Conservation (phyloP, 2,329 filamentous ascomycete species). For the Cadophora sp. region DNA sequence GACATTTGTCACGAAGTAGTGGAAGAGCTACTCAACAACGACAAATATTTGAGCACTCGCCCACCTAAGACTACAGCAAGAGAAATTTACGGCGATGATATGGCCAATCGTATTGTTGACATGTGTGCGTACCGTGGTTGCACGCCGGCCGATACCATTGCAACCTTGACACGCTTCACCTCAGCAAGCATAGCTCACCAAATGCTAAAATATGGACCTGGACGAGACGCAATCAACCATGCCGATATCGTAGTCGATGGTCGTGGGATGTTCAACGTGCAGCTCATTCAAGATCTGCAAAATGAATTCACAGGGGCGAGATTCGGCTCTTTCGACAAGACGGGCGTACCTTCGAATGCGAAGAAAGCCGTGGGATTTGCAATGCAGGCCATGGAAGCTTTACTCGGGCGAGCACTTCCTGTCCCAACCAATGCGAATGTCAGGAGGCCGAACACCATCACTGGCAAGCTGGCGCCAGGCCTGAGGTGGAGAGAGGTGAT, state of each 20-base stretch:
- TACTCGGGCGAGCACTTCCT: conserved; percentile 43
- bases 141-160: conserved; percentile 40
- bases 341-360: conserved; percentile 43
- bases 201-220: conserved; percentile 42
- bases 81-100: conserved; percentile 43
- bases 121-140: conserved; percentile 41
- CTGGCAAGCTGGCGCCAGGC: conserved; percentile 43
- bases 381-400: conserved; percentile 46
- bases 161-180: conserved; percentile 43
- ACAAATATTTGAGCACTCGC: conserved; percentile 38
- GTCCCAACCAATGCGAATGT: conserved; percentile 44
- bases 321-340: conserved; percentile 43
- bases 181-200: conserved; percentile 44
- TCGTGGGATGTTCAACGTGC: conserved; percentile 41
- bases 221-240: conserved; percentile 40
- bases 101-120: conserved; percentile 40
- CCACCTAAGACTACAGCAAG: conserved; percentile 44
- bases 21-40: conserved; percentile 40
- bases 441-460: conserved; percentile 44
- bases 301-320: conserved; percentile 41
- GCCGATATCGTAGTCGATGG: conserved; percentile 43
- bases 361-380: conserved; percentile 46
- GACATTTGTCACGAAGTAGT: conserved; percentile 43
- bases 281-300: conserved; percentile 41
- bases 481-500: conserved; percentile 44